Conservation (phyloP, 2,329 filamentous ascomycete genomes). For the Pseudogymnoascus sp. region DNA sequence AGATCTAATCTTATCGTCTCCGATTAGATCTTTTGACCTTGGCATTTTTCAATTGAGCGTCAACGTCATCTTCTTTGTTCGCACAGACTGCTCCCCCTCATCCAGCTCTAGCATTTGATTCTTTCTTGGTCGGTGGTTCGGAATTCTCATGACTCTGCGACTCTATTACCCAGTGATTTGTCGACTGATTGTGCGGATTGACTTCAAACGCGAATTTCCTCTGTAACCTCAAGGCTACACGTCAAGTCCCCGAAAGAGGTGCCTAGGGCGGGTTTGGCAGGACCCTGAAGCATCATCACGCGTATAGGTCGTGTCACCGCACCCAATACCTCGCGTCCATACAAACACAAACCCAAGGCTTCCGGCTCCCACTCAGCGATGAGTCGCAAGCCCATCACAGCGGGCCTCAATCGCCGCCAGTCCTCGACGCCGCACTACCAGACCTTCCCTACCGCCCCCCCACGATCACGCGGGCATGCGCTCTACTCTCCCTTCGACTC, state of each 20-base stretch:
- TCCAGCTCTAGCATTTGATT: not conserved
- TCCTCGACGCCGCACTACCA: conserved; percentile 59
- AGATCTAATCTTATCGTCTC: not conserved
- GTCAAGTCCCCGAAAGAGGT: not conserved
- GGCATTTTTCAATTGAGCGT: not conserved
- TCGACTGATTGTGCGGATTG: not conserved
- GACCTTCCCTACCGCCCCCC: conserved; percentile 70
- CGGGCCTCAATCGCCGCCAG: conserved; percentile 21
- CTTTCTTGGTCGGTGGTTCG: not conserved
- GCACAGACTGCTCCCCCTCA: not conserved
- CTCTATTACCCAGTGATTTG: not conserved
- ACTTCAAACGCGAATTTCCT: not conserved
- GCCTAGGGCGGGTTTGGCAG: not conserved
- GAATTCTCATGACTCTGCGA: not conserved
- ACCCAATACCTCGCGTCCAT: not conserved
- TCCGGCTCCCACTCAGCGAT: not conserved
- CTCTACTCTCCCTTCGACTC: conserved; percentile 29
- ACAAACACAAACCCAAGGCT: not conserved
- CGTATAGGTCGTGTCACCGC: not conserved
- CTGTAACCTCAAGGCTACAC: not conserved
- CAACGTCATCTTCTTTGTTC: not conserved
- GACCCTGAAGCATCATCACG: not conserved
- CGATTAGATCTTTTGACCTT: not conserved
- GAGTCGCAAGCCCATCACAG: not conserved
- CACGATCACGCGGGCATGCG: conserved; percentile 50